Evolutionary conservation across 495 filamentous ascomycete genomes (phyloP).

Genomic region (Parathielavia appendiculata): DNA sequence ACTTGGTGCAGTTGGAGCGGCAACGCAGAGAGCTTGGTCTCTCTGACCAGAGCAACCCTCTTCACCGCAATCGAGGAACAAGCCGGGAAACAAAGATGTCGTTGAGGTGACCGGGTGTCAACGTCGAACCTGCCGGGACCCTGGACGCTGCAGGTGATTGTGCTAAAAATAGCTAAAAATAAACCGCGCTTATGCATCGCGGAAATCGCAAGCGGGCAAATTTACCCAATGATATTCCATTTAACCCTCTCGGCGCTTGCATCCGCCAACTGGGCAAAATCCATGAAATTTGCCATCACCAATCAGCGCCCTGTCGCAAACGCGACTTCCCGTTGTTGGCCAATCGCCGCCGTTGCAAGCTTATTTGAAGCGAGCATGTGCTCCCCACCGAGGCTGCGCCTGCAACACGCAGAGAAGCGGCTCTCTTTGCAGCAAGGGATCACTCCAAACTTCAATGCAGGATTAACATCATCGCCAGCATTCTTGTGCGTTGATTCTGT

Average conservation of each 20-base stretch:
- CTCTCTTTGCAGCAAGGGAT: slow-evolving; percentile 9
- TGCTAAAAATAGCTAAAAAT: slow-evolving; percentile 37
- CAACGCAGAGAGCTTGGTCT: neutral
- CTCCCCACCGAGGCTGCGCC: neutral
- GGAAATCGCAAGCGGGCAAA: slow-evolving; percentile 30
- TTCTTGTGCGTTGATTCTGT: no score
- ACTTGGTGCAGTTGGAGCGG: neutral
- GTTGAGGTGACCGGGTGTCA: neutral
- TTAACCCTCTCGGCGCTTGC: slow-evolving; percentile 31
- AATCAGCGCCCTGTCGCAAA: slow-evolving; percentile 20
- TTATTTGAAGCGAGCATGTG: neutral
- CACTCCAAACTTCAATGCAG: neutral
- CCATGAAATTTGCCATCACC: neutral
- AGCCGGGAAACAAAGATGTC: neutral
- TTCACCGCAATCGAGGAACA: neutral
- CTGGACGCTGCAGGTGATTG: slow-evolving; percentile 8
- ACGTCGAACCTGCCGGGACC: neutral
- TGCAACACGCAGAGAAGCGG: neutral
- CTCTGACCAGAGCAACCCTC: neutral
- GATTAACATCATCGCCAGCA: neutral
- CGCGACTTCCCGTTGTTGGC: neutral
- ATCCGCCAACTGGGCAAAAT: slow-evolving; percentile 16
- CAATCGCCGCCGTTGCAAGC: slow-evolving; percentile 1
- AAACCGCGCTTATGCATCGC: slow-evolving; percentile 19
- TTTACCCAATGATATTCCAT: slow-evolving; percentile 24